Conservation (phyloP, 257 asterid species). For the Penstemon eatonii region DNA sequence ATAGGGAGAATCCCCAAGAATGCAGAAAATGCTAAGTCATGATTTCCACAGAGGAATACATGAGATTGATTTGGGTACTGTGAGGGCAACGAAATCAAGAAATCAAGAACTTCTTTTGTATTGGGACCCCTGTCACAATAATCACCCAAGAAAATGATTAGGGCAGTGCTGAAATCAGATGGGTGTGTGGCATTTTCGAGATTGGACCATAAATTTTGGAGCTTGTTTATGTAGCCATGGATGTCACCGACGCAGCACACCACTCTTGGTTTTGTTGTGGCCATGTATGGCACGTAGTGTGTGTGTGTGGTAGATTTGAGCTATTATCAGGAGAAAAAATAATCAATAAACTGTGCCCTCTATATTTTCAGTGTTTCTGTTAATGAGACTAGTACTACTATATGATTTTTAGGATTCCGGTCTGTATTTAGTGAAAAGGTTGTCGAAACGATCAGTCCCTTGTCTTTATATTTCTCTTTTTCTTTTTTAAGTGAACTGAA, state of each 20-base stretch:
- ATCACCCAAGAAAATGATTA: slow-evolving; percentile 83
- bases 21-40: slow-evolving; percentile 84
- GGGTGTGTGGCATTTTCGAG: slow-evolving; percentile 57
- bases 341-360: background rate
- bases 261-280: slow-evolving; percentile 44
- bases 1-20: slow-evolving; percentile 75
- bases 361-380: background rate
- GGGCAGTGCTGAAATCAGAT: slow-evolving; percentile 69
- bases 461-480: background rate
- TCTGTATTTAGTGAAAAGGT: background rate
- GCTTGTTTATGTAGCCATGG: slow-evolving; percentile 76
- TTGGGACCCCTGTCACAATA: slow-evolving; percentile 87
- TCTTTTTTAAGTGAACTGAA: background rate
- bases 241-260: slow-evolving; percentile 81
- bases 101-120: slow-evolving; percentile 63
- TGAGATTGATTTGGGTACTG: slow-evolving; percentile 82
- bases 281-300: background rate
- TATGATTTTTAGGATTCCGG: background rate
- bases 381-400: background rate
- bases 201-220: slow-evolving; percentile 72
- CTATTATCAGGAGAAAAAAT: background rate
- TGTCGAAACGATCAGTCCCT: background rate
- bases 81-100: slow-evolving; percentile 66
- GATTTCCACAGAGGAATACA: slow-evolving; percentile 86
- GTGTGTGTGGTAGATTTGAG: background rate